Evolutionary conservation across 1,284 basidiomycete genomes (phyloP), one percentile per base, ranked within the genome.

Genomic region (Trichosporon coremiiforme): DNA sequence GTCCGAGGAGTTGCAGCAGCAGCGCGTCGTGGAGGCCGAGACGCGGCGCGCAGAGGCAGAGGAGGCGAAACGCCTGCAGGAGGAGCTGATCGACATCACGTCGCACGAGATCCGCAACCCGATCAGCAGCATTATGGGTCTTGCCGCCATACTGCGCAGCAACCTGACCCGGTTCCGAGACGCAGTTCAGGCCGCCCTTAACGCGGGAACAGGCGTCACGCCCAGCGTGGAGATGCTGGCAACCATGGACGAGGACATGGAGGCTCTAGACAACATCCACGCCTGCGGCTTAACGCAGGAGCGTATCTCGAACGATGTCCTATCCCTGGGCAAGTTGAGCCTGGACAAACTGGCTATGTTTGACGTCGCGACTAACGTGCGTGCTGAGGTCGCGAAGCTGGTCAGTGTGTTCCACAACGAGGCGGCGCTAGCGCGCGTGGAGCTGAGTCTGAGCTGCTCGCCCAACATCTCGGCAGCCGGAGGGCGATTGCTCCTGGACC

Each of bases 301-400:
- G 70, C 77, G 84, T 41, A 85, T 85, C 64, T 80, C 80, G 45
- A 84, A 85, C 68, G 85, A 85, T 68, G 82, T 85, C 7, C 76
- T 85, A 17, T 84, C 84, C 8, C 73, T 85, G 13, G 84, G 84
- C 9, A 75, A 83, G 38, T 82, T 85, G 57, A 84, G 85, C 70
- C 79, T 85, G 13, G 79, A 82, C 70, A 78, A 77, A 73, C 73
- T 82, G 10, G 74, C 79, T 70, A 78, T 81, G 69, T 79, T 76
- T 64, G 77, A 80, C 57, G 79, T 82, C 69, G 83, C 84, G 62
- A 82, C 78, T 31, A 76, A 83, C 38, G 71, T 84, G 17, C 65
- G 69, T 13, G 68, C 74, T 15, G 82, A 84, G 64, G 78, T 79
- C 2, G 74, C 80, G 45, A 82, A 80, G 63, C 75, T 83, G 20